Evolutionary conservation across 2,329 filamentous ascomycete species (phyloP).

Genomic region (Coleophoma eucalyptorum): DNA sequence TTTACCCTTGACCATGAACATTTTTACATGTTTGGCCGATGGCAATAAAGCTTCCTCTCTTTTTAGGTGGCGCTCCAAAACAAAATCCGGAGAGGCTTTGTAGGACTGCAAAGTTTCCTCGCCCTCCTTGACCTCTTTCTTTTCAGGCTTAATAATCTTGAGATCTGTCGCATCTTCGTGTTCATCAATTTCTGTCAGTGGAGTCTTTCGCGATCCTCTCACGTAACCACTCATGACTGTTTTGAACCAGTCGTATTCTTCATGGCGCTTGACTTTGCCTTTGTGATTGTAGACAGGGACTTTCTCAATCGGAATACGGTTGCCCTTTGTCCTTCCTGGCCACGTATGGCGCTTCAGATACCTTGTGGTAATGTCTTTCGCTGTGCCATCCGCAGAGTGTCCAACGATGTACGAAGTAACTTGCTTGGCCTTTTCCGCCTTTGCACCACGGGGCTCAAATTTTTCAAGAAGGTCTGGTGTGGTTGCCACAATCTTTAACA

Average conservation of each 20-base stretch:
- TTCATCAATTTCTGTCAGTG: constrained; percentile 69
- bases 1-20: constrained; percentile 73
- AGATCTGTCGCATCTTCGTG: constrained; percentile 77
- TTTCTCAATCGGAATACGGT: constrained; percentile 74
- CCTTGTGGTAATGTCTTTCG: constrained; percentile 90
- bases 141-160: constrained; percentile 66
- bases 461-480: constrained; percentile 68
- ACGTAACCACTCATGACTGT: constrained; percentile 72
- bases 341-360: constrained; percentile 80
- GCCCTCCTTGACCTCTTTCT: constrained; percentile 69
- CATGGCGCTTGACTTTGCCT: constrained; percentile 73
- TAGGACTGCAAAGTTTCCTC: constrained; percentile 84
- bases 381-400: constrained; percentile 78
- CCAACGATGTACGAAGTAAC: constrained; percentile 87
- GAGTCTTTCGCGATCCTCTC: constrained; percentile 42
- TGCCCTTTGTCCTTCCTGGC: constrained; percentile 87
- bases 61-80: constrained; percentile 80
- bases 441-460: constrained; percentile 78
- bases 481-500: constrained; percentile 63
- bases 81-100: constrained; percentile 80
- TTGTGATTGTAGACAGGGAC: constrained; percentile 73
- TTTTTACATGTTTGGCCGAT: constrained; percentile 64
- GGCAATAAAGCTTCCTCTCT: constrained; percentile 84
- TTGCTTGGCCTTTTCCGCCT: constrained; percentile 83
- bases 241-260: constrained; percentile 87